Base-by-base conservation (phyloP, 805 yeast genomes). In the Ogataea trehalophila region DNA sequence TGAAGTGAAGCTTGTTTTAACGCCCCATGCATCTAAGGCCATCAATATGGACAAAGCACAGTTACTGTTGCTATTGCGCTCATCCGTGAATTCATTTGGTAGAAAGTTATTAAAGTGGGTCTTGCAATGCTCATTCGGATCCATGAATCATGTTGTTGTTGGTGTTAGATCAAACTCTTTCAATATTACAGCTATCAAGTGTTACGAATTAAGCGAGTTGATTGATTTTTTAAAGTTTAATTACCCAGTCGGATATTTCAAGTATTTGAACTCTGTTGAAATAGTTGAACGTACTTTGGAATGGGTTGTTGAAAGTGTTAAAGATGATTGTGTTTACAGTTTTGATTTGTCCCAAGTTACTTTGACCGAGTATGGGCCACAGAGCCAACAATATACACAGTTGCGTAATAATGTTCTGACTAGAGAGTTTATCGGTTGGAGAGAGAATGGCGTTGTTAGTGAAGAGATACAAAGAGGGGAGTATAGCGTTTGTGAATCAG, bases 401-500 rank as follows among this genome's bases (percentile, higher is more conserved):
- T 39, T 47, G 29, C 40, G 37, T 17, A n/a, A 40, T 23, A 44
- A 46, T 29, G 46, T 49, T 15, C 33, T 49, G 6, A 44, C 42
- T 4, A 20, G 34, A n/a, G 44, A 42, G 14, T 49, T 49, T 23
- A 33, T 35, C 9, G 23, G 38, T 6, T 49, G 53, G 53, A 46
- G 53, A 40, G 48, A 46, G 15, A 34, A 35, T 9, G 38, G 41
- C 5, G 16, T 33, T 7, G 37, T 46, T 4, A 29, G 45, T 7
- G 40, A 43, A 2, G 52, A 46, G n/a, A 36, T 46, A 5, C 29
- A 43, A 20, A 34, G 22, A 14, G 51, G 48, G 2, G 20, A 34
- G 26, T 39, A 18, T 16, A 17, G 95, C 6, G 29, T 26, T 6
- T 37, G 31, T 37, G 8, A 23, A 20, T 26, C 31, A 26, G 9